These are phyloP conservation scores for Candida stauntonica DNA, from an alignment of 805 yeast genomes.

Conservation along the genomic window DNA sequence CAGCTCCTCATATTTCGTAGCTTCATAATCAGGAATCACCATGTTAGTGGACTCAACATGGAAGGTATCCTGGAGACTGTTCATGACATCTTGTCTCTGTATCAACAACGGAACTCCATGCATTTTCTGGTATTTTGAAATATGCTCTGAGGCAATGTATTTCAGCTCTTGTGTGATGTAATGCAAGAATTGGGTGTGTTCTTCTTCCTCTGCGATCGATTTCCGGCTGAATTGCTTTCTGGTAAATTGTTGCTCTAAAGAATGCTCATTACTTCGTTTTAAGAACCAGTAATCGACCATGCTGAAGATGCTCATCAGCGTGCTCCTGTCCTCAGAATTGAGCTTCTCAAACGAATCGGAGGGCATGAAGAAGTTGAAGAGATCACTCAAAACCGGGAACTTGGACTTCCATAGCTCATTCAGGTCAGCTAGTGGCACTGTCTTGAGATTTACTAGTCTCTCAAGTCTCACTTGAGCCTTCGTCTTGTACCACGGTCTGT, in stretches of 20 bases:
- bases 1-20: slow-evolving; percentile 12
- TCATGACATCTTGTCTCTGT: slow-evolving; percentile 4
- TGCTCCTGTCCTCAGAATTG: slow-evolving; percentile 4
- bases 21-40: slow-evolving; percentile 16
- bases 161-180: slow-evolving; percentile 13
- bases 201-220: background rate
- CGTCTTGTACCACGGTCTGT: slow-evolving; percentile 14
- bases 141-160: slow-evolving; percentile 13
- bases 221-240: no score
- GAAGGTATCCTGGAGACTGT: slow-evolving; percentile 9
- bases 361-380: slow-evolving; percentile 16
- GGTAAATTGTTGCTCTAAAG: slow-evolving; percentile 13
- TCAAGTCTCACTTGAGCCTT: slow-evolving; percentile 10
- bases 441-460: slow-evolving; percentile 10
- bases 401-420: slow-evolving; percentile 17
- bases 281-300: slow-evolving; percentile 17
- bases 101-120: slow-evolving; percentile 6
- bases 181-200: slow-evolving; percentile 1
- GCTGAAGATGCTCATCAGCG: slow-evolving; percentile 10
- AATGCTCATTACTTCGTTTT: slow-evolving; percentile 11
- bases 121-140: slow-evolving; percentile 2
- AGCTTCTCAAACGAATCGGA: slow-evolving; percentile 9
- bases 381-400: slow-evolving; percentile 15
- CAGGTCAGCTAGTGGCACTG: slow-evolving; percentile 12
- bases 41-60: slow-evolving; percentile 4